Evolutionary conservation across 305 asterid species (phyloP).

Genomic region (Fraxinus nigra): DNA sequence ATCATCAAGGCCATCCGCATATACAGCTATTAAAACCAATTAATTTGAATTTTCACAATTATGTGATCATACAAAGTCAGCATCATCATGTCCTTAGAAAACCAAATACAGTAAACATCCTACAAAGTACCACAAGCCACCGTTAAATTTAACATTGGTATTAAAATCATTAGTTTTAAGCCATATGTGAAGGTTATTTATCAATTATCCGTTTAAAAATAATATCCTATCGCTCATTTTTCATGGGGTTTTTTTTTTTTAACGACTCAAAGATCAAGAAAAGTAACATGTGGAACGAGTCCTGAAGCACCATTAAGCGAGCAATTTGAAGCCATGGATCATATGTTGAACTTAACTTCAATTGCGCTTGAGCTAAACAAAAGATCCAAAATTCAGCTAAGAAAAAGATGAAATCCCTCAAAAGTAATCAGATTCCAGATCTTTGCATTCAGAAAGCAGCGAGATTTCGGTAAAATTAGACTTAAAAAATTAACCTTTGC

Average conservation of each 20-base stretch:
- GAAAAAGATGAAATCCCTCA: not conserved
- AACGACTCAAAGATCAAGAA: not conserved
- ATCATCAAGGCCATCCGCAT: not conserved
- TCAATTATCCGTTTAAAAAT: not conserved
- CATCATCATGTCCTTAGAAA: constrained; percentile 3
- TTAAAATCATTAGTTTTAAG: not conserved
- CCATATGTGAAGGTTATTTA: constrained; percentile 4
- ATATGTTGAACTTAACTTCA: constrained; percentile 23
- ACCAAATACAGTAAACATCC: constrained; percentile 15
- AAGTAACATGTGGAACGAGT: not conserved
- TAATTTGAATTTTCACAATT: not conserved
- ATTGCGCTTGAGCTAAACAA: constrained; percentile 19
- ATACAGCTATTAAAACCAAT: constrained; percentile 14
- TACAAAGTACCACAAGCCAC: not conserved
- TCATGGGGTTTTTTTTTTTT: not conserved
- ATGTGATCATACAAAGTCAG: constrained; percentile 12
- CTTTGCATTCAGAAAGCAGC: constrained; percentile 15
- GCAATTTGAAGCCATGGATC: constrained; percentile 28
- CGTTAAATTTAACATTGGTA: not conserved
- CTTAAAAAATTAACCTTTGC: constrained; percentile 35
- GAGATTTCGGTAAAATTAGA: constrained; percentile 32
- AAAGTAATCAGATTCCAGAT: constrained; percentile 31
- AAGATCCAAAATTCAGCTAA: constrained; percentile 27
- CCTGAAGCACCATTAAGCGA: constrained; percentile 14
- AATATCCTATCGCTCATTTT: not conserved